Base-by-base conservation (phyloP, 2,329 filamentous ascomycete genomes). In the Dothideomycetes sp. region DNA sequence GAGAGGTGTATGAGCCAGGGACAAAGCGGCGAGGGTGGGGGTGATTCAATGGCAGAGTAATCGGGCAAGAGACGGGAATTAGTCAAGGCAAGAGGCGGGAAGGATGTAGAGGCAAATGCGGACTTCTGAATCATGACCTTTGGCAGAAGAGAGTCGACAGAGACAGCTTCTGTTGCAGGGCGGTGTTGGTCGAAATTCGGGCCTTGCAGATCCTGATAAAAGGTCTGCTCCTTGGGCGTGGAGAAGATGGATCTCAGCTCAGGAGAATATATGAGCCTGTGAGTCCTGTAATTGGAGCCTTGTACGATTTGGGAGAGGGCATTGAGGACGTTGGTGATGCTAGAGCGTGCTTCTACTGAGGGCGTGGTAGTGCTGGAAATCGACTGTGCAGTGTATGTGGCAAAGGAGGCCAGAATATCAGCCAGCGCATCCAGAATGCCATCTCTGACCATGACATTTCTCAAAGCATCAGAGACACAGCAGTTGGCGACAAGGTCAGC, bases 351-450 rank as follows among this genome's bases (percentile, higher is more conserved):
- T 10, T 37, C 29, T 8, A 10, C 14, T 10, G 31, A 33, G 8
- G 54, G 47, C 31, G 46, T 46, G 38, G 43, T 45, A 19, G 40
- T 42, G 41, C 45, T 52, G 30, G 45, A 59, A 84, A 81, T 41
- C 72, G 78, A 38, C 5, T 34, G 19, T 29, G 33, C 38, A 58
- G 51, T 22, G 31, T 39, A 30, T 9, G 36, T 22, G 12, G 44
- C 39, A 40, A 36, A 45, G 30, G 36, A 38, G 16, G 59, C 84
- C 42, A 96, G 63, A 48, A 79, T 79, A 4, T 77, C 72, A 18
- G 85, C 81, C 19, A 96, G 69, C 10, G 81, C 75, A 60, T 94
- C 85, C 24, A 96, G 66, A 18, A 94, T 70, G 4, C 84, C 84
- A 9, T 69, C 70, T 29, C 79, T 79, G 9, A 84, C 75, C 40